Conservation (phyloP, 2,329 filamentous ascomycete species). For the Nemania abortiva region DNA sequence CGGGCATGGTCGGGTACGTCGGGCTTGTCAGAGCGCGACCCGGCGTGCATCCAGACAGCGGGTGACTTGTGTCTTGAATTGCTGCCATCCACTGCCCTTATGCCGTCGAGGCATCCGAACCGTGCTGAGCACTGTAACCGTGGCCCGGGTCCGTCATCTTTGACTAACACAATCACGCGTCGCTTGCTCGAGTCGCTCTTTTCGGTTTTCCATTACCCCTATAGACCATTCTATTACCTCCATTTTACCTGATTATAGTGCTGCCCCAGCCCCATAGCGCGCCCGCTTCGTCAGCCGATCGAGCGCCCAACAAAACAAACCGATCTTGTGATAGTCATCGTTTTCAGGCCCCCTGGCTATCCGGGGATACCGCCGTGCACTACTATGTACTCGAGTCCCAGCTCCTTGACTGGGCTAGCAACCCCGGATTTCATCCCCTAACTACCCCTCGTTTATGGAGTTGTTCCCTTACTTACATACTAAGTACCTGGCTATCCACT, state of each 20-base stretch:
- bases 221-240: conserved; percentile 43
- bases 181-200: conserved; percentile 34
- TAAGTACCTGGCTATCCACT: conserved; percentile 19
- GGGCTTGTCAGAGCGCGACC: conserved; percentile 25
- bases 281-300: conserved; percentile 47
- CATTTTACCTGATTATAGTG: conserved; percentile 53
- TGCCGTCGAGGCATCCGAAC: conserved; percentile 32
- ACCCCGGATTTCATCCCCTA: conserved; percentile 37
- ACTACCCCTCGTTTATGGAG: background rate
- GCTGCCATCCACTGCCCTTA: conserved; percentile 29
- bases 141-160: conserved; percentile 30
- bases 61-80: conserved; percentile 35
- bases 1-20: conserved; percentile 36
- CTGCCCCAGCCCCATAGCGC: conserved; percentile 44
- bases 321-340: conserved; percentile 47
- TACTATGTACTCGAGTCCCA: background rate
- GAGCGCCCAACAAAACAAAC: conserved; percentile 46
- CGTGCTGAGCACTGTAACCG: conserved; percentile 37
- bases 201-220: conserved; percentile 47
- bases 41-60: conserved; percentile 34
- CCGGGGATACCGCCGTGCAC: conserved; percentile 27
- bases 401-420: background rate
- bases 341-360: conserved; percentile 37
- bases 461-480: background rate
- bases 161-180: conserved; percentile 40